Evolutionary conservation across 306 rosid species (phyloP).

Genomic region (Argentina anserina): DNA sequence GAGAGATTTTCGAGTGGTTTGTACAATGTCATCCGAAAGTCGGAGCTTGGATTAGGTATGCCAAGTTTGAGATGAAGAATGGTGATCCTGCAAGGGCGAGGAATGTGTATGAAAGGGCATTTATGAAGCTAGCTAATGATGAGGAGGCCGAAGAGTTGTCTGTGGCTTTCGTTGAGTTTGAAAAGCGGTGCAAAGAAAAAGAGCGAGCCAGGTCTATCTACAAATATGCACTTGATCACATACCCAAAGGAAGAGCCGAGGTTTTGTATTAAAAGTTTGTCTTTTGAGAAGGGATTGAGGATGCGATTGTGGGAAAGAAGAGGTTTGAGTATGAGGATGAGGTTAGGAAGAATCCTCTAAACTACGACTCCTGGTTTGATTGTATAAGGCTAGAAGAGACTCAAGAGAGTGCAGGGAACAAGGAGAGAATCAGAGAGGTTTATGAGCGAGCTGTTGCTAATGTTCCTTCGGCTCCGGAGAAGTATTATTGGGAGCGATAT

Average conservation of each 20-base stretch:
- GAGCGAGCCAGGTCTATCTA: constrained; percentile 71
- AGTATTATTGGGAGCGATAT: background rate
- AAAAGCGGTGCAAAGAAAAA: constrained; percentile 64
- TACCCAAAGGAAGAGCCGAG: constrained; percentile 78
- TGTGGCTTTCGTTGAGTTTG: constrained; percentile 76
- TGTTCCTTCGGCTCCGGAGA: background rate
- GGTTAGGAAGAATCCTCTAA: background rate
- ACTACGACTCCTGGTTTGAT: background rate
- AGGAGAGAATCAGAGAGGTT: background rate
- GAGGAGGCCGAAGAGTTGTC: constrained; percentile 67
- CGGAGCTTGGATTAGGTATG: constrained; percentile 67
- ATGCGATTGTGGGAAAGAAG: background rate
- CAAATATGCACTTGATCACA: constrained; percentile 63
- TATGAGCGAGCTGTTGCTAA: background rate
- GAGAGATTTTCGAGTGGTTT: constrained; percentile 59
- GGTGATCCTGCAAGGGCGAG: constrained; percentile 51
- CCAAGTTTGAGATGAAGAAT: constrained; percentile 84
- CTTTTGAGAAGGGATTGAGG: constrained; percentile 27
- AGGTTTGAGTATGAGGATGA: background rate
- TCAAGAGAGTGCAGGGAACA: background rate
- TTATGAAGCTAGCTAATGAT: constrained; percentile 54
- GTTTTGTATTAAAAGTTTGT: constrained; percentile 67
- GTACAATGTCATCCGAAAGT: constrained; percentile 66
- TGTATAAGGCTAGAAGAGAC: background rate
- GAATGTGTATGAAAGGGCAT: constrained; percentile 56